Conservation (phyloP, 441 rosid species). For the Hypseocharis bilobata region DNA sequence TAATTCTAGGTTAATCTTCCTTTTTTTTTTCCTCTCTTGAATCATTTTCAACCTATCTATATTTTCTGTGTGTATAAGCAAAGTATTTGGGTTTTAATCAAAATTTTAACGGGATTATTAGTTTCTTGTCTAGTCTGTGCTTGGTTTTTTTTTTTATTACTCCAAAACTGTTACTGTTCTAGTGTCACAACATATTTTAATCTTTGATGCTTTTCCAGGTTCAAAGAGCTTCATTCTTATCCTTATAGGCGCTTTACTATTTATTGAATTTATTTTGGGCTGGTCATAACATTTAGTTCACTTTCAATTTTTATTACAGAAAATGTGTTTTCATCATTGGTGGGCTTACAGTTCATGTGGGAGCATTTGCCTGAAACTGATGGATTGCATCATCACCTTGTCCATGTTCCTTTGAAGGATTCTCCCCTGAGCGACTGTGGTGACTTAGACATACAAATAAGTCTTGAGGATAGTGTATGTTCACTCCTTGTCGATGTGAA, state of each 20-base stretch:
- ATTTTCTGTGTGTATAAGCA: no score
- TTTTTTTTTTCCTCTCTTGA: no score
- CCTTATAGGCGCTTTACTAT: background rate
- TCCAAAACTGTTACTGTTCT: background rate
- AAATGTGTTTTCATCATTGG: constrained; percentile 81
- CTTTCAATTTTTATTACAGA: constrained; percentile 41
- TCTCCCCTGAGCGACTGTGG: constrained; percentile 92
- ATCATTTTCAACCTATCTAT: no score
- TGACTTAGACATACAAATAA: constrained; percentile 67
- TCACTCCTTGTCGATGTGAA: constrained; percentile 19
- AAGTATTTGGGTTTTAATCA: background rate
- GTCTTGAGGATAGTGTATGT: constrained; percentile 78
- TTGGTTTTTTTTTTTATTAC: background rate
- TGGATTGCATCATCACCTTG: constrained; percentile 65
- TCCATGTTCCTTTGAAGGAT: constrained; percentile 83
- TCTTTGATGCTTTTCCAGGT: constrained; percentile 3
- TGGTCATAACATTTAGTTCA: constrained; percentile 8
- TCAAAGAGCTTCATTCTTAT: constrained; percentile 1
- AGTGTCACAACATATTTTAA: background rate
- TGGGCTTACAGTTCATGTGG: constrained; percentile 91
- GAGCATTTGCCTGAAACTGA: constrained; percentile 49
- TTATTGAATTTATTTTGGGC: background rate
- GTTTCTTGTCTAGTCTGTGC: background rate
- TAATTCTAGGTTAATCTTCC: no score
- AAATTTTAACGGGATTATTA: constrained; percentile 6